phyloP scores from a whole-genome alignment of 352 stramenopile genomes.

The Phytophthora vignae region DNA sequence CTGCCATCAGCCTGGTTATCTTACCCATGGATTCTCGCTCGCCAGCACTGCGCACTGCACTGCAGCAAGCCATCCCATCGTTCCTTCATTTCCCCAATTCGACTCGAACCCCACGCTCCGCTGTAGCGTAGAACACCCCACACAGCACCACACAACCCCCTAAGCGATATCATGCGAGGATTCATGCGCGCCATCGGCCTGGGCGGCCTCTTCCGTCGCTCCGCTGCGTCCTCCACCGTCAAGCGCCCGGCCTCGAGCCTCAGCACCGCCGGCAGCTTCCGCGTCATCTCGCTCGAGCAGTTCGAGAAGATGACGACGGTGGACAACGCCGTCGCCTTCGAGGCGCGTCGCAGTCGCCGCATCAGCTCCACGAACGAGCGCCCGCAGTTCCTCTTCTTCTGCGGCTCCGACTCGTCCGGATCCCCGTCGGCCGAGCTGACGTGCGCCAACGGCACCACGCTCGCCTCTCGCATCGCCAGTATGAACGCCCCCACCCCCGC shows the following conservation, averaged over 20 bases:
- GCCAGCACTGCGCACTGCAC: neutral
- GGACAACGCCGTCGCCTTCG: conserved; percentile 30
- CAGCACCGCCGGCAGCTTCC: conserved; percentile 30
- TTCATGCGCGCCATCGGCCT: conserved; percentile 78
- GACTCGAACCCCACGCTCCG: conserved; percentile 22
- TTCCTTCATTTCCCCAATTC: conserved; percentile 37
- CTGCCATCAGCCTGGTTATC: conserved; percentile 13
- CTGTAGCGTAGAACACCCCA: conserved; percentile 22
- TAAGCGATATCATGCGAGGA: conserved; percentile 48
- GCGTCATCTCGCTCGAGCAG: conserved; percentile 50
- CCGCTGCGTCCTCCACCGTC: conserved; percentile 10
- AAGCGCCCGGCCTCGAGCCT: conserved; percentile 8
- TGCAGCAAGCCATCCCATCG: neutral
- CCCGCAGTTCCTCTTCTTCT: conserved; percentile 84
- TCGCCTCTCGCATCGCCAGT: conserved; percentile 34
- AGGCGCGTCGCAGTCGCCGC: conserved; percentile 38
- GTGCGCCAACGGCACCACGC: conserved; percentile 26
- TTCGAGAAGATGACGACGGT: conserved; percentile 42
- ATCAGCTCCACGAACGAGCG: conserved; percentile 55
- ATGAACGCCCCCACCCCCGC: conserved; percentile 35
- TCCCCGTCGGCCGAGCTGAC: conserved; percentile 32
- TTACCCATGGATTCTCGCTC: conserved; percentile 12
- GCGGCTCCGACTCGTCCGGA: conserved; percentile 57
- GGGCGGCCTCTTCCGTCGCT: conserved; percentile 58
- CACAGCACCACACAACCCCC: conserved; percentile 8